phyloP scores from a whole-genome alignment of 169 alveolate genomes.

The Cryptosporidium tyzzeri region DNA sequence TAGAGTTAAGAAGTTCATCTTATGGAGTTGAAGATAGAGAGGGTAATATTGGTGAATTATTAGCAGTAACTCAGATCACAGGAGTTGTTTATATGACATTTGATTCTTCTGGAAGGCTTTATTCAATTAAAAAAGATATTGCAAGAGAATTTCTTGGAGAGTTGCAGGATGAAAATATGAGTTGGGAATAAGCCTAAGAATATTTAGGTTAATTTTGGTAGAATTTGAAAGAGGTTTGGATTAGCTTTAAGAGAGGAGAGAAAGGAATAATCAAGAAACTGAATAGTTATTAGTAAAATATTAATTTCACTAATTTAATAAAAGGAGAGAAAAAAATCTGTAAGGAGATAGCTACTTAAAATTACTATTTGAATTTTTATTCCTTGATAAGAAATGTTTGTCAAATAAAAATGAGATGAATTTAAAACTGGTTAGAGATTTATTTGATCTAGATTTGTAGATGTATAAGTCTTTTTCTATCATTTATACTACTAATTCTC shows the following conservation, averaged over 20 bases:
- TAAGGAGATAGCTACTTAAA: not conserved
- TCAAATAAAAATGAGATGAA: not conserved
- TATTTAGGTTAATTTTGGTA: not conserved
- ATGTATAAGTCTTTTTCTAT: too few relatives aligned
- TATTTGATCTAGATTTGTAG: not conserved
- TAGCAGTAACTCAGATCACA: slow-evolving; percentile 64
- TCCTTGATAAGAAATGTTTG: not conserved
- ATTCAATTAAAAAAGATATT: slow-evolving; percentile 21
- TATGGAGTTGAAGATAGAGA: slow-evolving; percentile 61
- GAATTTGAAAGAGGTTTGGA: not conserved
- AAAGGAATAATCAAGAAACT: too few relatives aligned
- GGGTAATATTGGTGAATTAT: slow-evolving; percentile 55
- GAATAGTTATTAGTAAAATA: too few relatives aligned
- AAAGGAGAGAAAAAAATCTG: not conserved
- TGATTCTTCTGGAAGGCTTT: slow-evolving; percentile 68
- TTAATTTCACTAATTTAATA: not conserved
- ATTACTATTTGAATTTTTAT: not conserved
- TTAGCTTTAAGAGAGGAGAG: not conserved
- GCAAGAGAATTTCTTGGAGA: slow-evolving; percentile 72
- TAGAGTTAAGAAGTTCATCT: slow-evolving; percentile 56
- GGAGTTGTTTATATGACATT: slow-evolving; percentile 67
- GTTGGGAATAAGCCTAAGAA: slow-evolving; percentile 27
- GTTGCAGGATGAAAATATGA: slow-evolving; percentile 51
- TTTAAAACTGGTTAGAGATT: not conserved
- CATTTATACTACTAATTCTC: too few relatives aligned